phyloP scores from a whole-genome alignment of 345 rosid species.

The Boechera stricta region DNA sequence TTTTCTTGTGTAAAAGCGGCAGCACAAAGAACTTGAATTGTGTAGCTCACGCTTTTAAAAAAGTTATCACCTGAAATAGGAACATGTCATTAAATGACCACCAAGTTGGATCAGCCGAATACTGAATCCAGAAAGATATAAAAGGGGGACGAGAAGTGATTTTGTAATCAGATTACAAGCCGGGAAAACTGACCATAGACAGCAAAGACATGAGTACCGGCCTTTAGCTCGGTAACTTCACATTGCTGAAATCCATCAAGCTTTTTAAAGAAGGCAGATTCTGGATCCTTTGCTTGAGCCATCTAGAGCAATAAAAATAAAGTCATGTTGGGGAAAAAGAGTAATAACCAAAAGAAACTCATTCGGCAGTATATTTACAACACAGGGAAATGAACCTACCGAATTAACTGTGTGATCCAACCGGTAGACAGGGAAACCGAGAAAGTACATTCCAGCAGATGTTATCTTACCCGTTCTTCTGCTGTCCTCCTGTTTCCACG shows the following conservation, averaged over 20 bases:
- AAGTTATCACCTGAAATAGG: conserved; percentile 83
- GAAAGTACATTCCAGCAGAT: conserved; percentile 98
- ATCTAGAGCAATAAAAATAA: conserved; percentile 50
- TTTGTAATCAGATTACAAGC: conserved; percentile 29
- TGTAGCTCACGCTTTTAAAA: conserved; percentile 87
- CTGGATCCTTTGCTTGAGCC: conserved; percentile 91
- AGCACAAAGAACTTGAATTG: conserved; percentile 87
- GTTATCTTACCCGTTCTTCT: conserved; percentile 78
- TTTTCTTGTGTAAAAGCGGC: conserved; percentile 77
- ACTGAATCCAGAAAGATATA: conserved; percentile 6
- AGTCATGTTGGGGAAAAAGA: conserved; percentile 6
- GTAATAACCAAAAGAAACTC: conserved; percentile 29
- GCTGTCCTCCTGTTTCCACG: conserved; percentile 77
- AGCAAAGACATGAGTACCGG: conserved; percentile 90
- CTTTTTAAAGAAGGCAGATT: conserved; percentile 87
- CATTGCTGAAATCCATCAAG: conserved; percentile 97
- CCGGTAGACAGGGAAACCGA: conserved; percentile 92
- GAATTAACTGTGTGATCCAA: conserved; percentile 79
- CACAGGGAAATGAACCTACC: conserved; percentile 52
- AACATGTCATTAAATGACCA: conserved; percentile 16
- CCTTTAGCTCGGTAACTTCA: conserved; percentile 86
- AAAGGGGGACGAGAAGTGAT: background rate
- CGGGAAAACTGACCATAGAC: conserved; percentile 75
- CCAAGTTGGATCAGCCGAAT: conserved; percentile 14
- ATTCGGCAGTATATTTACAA: conserved; percentile 1